These are phyloP conservation scores for Gloeostereum incarnatum DNA, from an alignment of 768 basidiomycete species.

Conservation along the genomic window DNA sequence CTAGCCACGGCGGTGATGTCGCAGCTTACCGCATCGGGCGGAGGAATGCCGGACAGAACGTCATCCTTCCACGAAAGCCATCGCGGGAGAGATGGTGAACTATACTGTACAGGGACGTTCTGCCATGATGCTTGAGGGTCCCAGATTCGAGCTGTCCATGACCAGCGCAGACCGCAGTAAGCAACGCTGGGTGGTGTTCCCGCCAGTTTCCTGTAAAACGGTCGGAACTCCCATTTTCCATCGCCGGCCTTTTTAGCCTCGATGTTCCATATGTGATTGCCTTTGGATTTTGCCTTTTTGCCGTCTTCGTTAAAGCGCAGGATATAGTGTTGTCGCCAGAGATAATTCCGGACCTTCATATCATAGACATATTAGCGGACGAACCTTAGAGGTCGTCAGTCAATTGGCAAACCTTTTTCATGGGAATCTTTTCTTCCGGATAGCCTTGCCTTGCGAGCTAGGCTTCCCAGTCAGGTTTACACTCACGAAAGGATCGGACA, in stretches of 20 bases:
- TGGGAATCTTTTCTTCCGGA: constrained; percentile 90
- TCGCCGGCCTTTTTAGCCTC: constrained; percentile 81
- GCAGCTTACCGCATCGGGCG: constrained; percentile 65
- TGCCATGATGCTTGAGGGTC: constrained; percentile 88
- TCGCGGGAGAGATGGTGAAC: constrained; percentile 69
- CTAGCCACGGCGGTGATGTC: constrained; percentile 70
- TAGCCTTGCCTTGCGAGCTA: constrained; percentile 81
- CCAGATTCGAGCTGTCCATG: constrained; percentile 92
- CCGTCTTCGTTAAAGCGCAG: constrained; percentile 98
- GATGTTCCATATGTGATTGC: constrained; percentile 99
- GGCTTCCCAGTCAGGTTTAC: background rate
- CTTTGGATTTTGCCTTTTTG: constrained; percentile 98
- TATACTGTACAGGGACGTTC: constrained; percentile 71
- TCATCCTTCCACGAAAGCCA: constrained; percentile 91
- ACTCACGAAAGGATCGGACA: constrained; percentile 1
- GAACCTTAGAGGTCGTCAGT: too few relatives aligned
- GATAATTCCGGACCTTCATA: constrained; percentile 77
- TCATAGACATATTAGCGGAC: too few relatives aligned
- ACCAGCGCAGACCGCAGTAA: constrained; percentile 73
- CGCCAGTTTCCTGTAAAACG: constrained; percentile 82
- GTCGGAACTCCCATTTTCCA: constrained; percentile 78
- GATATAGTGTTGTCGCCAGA: constrained; percentile 92
- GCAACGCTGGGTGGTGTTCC: constrained; percentile 77
- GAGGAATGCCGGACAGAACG: constrained; percentile 72
- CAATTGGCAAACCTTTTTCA: constrained; percentile 93